Percentiles rank a stretch among this genome's conserved stretches.
Conservation (phyloP, 148 eudicot genomes). For the Spergularia bocconei region DNA sequence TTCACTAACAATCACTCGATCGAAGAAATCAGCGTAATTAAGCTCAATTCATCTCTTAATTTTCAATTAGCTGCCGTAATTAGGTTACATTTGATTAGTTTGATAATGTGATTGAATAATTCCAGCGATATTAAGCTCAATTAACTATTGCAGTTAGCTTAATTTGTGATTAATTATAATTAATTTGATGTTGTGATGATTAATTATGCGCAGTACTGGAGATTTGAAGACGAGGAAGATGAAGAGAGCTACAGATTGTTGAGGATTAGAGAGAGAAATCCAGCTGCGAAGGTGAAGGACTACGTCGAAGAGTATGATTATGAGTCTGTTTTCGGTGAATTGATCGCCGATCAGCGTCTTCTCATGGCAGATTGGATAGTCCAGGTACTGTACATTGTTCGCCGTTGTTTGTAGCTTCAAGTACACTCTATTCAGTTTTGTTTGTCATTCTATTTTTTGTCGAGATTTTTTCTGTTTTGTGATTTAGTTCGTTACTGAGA, state of each 20-base stretch:
- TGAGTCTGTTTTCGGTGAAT: conserved; percentile 50
- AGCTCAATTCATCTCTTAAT: not conserved
- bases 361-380: conserved; percentile 92
- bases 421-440: not conserved
- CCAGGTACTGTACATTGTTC: conserved; percentile 47
- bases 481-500: conserved; percentile 1
- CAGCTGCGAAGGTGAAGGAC: conserved; percentile 49
- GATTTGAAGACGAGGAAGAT: conserved; percentile 59
- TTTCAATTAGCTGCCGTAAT: not conserved
- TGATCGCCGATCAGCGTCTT: conserved; percentile 76
- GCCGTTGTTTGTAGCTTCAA: conserved; percentile 8
- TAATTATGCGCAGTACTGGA: conserved; percentile 37
- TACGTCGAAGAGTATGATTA: conserved; percentile 69
- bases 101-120: not conserved
- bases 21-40: conserved; percentile 43
- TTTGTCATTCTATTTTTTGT: not conserved
- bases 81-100: not conserved
- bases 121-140: conserved; percentile 30
- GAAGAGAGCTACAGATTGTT: conserved; percentile 73
- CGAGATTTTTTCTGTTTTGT: not conserved
- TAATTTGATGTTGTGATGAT: not conserved
- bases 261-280: conserved; percentile 76
- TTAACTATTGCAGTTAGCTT: not conserved
- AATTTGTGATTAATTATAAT: not conserved
- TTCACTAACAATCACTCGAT: conserved; percentile 26